Conservation (phyloP, 768 basidiomycete genomes). For the Candolleomyces efflorescens region DNA sequence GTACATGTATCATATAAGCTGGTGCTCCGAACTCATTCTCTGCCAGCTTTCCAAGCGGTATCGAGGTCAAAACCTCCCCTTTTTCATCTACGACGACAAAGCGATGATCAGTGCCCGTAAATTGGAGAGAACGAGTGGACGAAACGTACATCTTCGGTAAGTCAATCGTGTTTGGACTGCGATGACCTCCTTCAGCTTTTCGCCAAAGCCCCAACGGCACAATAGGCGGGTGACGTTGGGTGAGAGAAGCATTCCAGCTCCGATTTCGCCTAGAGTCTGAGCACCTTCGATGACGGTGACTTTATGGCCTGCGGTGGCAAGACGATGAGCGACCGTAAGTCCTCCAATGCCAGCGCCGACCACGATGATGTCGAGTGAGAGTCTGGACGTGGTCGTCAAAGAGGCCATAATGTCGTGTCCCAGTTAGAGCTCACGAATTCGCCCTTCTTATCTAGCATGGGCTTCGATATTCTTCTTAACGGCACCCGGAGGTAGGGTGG, state of each 20-base stretch:
- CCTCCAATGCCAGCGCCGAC: conserved; percentile 52
- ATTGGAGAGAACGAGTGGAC: neutral
- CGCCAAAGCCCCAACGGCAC: conserved; percentile 46
- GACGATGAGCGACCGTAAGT: conserved; percentile 39
- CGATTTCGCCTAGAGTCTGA: conserved; percentile 35
- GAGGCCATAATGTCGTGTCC: neutral
- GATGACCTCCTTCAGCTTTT: conserved; percentile 31
- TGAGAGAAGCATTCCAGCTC: conserved; percentile 48
- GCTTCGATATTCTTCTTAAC: no score
- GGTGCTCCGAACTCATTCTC: conserved; percentile 27
- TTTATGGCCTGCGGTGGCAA: conserved; percentile 43
- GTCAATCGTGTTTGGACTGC: conserved; percentile 36
- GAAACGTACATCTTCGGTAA: conserved; percentile 37
- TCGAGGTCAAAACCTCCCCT: conserved; percentile 27
- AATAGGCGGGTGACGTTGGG: conserved; percentile 41
- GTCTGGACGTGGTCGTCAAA: neutral
- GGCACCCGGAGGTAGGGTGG: no score
- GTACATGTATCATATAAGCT: conserved; percentile 32
- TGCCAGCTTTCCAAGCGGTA: conserved; percentile 21
- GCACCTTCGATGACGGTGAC: conserved; percentile 46
- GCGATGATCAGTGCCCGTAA: neutral
- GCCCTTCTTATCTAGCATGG: no score
- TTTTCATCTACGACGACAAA: conserved; percentile 18
- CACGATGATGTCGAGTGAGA: conserved; percentile 28
- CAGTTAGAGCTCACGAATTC: no score